These are phyloP conservation scores for peach (Prunus persica) DNA, from an alignment of 306 rosid genomes.

Conservation along the genomic window Prunus_persica_NCBIv2 NC_034015.1:16368001-16368500, in stretches of 20 bases:
- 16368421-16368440: not conserved
- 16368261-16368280: conserved; percentile 31
- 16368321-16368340: too few relatives aligned
- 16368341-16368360: too few relatives aligned
- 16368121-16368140: conserved; percentile 54
- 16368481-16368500: too few relatives aligned
- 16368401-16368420: too few relatives aligned
- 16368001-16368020: too few relatives aligned
- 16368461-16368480: too few relatives aligned
- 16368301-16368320: too few relatives aligned
- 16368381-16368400: fast-evolving
- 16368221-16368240: not conserved
- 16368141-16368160: conserved; percentile 30
- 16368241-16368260: conserved; percentile 29
- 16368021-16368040: too few relatives aligned
- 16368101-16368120: conserved; percentile 7
- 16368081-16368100: too few relatives aligned
- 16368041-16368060: too few relatives aligned
- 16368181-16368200: conserved; percentile 2
- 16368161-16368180: not conserved
- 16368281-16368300: not conserved
- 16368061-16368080: too few relatives aligned
- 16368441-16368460: not conserved
- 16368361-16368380: too few relatives aligned
- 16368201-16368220: conserved; percentile 13